These are phyloP conservation scores for Paspalum vaginatum DNA, from an alignment of 176 grass and related monocot genomes.

Conservation along the genomic window DNA sequence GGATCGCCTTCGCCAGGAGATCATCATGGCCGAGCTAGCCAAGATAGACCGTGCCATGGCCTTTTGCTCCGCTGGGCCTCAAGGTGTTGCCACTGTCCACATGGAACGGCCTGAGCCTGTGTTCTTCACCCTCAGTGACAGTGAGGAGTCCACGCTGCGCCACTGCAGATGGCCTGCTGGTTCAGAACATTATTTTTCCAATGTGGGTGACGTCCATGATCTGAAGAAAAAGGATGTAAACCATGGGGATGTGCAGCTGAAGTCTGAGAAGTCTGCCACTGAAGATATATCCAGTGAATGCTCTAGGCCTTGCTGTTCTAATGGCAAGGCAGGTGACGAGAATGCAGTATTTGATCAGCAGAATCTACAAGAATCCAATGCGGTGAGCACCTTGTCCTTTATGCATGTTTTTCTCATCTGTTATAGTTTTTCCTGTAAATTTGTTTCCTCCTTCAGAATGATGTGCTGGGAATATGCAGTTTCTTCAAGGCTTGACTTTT, in stretches of 20 bases:
- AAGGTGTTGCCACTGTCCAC: neutral
- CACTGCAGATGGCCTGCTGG: neutral
- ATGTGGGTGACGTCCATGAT: constrained; percentile 7
- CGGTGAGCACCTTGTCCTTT: constrained; percentile 19
- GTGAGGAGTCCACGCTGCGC: neutral
- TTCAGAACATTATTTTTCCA: neutral
- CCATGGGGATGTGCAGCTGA: neutral
- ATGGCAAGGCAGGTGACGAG: neutral
- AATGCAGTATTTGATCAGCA: constrained; percentile 12
- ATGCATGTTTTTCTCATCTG: neutral
- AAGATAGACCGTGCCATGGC: constrained; percentile 39
- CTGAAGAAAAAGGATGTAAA: neutral
- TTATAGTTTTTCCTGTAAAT: neutral
- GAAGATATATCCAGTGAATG: neutral
- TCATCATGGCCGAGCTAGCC: constrained; percentile 34
- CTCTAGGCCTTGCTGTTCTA: neutral
- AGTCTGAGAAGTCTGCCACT: neutral
- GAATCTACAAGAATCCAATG: neutral
- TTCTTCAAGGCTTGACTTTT: neutral
- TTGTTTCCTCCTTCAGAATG: neutral
- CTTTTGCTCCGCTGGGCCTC: neutral
- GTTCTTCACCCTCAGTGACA: neutral
- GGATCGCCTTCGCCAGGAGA: constrained; percentile 37
- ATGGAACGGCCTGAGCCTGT: neutral
- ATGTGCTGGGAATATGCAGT: neutral